Evolutionary conservation across 495 filamentous ascomycete species (phyloP).

Genomic region (Aspergillus ostianus): DNA sequence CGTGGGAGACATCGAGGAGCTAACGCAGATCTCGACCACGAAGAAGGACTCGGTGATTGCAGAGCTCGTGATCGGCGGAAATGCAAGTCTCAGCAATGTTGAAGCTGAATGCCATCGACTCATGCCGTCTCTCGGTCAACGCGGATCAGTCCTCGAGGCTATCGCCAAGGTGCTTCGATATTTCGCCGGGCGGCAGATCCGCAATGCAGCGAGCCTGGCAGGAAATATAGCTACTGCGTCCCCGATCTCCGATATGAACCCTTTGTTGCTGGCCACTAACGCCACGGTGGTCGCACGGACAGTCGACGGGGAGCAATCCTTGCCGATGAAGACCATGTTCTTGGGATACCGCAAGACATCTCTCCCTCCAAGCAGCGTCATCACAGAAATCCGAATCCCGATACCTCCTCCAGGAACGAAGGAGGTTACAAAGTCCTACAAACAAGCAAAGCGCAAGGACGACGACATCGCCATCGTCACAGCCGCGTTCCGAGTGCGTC

Average conservation of each 20-base stretch:
- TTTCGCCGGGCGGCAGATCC: constrained; percentile 93
- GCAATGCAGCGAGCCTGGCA: constrained; percentile 95
- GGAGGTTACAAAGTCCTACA: constrained; percentile 78
- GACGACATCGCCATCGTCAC: constrained; percentile 98
- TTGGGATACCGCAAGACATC: constrained; percentile 84
- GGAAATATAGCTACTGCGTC: constrained; percentile 94
- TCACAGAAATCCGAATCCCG: constrained; percentile 80
- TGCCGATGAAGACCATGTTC: constrained; percentile 90
- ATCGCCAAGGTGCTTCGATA: constrained; percentile 76
- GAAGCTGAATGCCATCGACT: constrained; percentile 50
- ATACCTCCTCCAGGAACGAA: constrained; percentile 57
- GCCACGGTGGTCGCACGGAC: constrained; percentile 75
- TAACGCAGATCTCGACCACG: constrained; percentile 68
- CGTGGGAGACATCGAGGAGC: constrained; percentile 86
- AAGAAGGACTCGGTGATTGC: constrained; percentile 51
- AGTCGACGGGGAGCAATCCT: constrained; percentile 61
- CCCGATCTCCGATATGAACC: constrained; percentile 94
- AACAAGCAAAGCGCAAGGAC: constrained; percentile 92
- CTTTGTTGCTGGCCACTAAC: constrained; percentile 83
- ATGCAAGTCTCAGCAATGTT: constrained; percentile 81
- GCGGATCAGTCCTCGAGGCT: constrained; percentile 54
- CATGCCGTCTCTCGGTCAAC: constrained; percentile 4
- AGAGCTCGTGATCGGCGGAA: constrained; percentile 81
- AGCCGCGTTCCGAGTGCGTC: constrained; percentile 66
- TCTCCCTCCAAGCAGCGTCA: constrained; percentile 75